Conservation (phyloP, 140 eudicot genomes). For the Erigeron philadelphicus region DNA sequence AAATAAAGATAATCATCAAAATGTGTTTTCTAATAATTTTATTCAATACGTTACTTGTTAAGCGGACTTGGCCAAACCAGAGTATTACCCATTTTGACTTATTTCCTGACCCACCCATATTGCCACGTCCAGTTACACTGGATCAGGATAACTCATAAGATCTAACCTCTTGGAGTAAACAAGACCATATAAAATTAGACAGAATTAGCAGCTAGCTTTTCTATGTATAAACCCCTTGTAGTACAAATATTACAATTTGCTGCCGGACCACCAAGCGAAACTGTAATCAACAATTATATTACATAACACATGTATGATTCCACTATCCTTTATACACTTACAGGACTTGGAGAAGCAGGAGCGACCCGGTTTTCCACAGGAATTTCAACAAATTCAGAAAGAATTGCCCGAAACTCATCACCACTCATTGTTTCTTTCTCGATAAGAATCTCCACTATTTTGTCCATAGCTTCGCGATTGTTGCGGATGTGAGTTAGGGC, state of each 20-base stretch:
- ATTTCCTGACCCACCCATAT: too few relatives aligned
- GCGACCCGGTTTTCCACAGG: constrained; percentile 78
- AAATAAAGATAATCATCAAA: too few relatives aligned
- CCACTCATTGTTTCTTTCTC: constrained; percentile 92
- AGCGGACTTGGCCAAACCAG: too few relatives aligned
- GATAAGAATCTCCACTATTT: constrained; percentile 84
- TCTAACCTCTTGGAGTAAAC: not conserved
- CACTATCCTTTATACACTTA: constrained; percentile 30
- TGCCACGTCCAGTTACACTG: not conserved
- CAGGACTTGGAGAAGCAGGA: constrained; percentile 42
- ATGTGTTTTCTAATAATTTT: too few relatives aligned
- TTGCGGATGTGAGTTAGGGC: constrained; percentile 70
- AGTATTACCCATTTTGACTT: not conserved
- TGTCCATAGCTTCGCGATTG: constrained; percentile 95
- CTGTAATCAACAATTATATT: constrained; percentile 21
- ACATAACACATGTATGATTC: constrained; percentile 20
- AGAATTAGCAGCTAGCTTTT: constrained; percentile 14
- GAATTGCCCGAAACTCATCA: constrained; percentile 85
- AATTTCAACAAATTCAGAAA: constrained; percentile 78
- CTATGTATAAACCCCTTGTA: constrained; percentile 18
- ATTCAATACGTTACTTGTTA: too few relatives aligned
- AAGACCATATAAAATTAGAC: constrained; percentile 6
- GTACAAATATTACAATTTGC: constrained; percentile 28
- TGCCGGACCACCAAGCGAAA: constrained; percentile 18
- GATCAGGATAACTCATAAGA: not conserved